Percentiles rank a stretch among this genome's conserved stretches.
Conservation (phyloP, 2,329 filamentous ascomycete species). For the Alternaria burnsii region DNA sequence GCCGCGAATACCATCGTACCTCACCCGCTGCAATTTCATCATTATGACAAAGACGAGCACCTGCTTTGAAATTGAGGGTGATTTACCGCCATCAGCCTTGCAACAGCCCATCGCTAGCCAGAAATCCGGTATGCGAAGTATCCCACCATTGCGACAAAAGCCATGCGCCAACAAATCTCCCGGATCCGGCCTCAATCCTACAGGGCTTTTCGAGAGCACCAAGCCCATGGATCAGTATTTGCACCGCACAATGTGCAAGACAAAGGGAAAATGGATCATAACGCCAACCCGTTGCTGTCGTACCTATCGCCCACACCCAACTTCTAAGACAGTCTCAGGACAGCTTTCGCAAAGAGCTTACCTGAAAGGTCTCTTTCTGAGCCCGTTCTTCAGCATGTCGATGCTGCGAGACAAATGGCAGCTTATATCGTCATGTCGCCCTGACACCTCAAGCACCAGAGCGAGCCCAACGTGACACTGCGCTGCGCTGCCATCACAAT, state of each 20-base stretch:
- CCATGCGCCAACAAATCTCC: constrained; percentile 16
- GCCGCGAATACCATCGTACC: constrained; percentile 9
- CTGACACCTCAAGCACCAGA: background rate
- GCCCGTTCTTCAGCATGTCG: background rate
- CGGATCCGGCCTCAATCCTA: constrained; percentile 1
- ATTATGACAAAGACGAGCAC: constrained; percentile 8
- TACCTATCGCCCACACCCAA: background rate
- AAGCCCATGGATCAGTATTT: constrained; percentile 7
- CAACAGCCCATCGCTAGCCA: constrained; percentile 10
- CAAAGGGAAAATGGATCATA: background rate
- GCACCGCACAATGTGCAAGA: background rate
- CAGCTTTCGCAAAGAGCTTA: background rate
- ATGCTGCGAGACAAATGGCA: background rate
- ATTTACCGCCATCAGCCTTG: constrained; percentile 15
- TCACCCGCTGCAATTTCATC: constrained; percentile 4
- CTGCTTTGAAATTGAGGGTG: constrained; percentile 12
- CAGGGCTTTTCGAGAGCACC: constrained; percentile 21
- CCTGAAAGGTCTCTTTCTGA: background rate
- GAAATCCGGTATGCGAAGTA: constrained; percentile 2
- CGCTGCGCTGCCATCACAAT: constrained; percentile 6
- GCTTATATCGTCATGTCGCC: constrained; percentile 3
- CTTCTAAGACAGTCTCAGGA: background rate
- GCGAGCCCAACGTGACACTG: constrained; percentile 6
- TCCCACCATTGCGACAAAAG: constrained; percentile 15
- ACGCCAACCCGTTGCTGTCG: background rate